phyloP scores from a whole-genome alignment of 495 filamentous ascomycete species.

The Clohesyomyces aquaticus region DNA sequence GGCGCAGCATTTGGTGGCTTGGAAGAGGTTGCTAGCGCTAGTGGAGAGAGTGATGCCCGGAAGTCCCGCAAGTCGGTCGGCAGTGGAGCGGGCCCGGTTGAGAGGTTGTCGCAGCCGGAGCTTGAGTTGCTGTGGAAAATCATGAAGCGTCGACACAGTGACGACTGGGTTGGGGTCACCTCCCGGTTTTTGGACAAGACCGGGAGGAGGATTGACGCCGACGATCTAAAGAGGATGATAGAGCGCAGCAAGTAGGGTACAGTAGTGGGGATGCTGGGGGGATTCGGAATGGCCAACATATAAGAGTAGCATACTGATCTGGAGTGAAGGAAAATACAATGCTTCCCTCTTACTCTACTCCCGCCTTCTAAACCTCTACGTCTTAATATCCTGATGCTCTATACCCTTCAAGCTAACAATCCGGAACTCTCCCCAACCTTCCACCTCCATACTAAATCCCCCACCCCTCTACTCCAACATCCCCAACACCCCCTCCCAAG shows the following conservation, averaged over 20 bases:
- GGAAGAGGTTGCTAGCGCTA: neutral
- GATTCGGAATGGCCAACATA: neutral
- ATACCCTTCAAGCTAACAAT: neutral
- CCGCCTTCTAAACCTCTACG: too few species aligned
- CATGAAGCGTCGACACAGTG: constrained; percentile 40
- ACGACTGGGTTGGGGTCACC: constrained; percentile 38
- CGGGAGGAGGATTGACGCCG: constrained; percentile 40
- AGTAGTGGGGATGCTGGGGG: too few species aligned
- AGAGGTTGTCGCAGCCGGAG: constrained; percentile 27
- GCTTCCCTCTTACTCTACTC: too few species aligned
- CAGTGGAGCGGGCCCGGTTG: constrained; percentile 20
- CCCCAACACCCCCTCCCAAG: constrained; percentile 49
- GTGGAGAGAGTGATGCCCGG: too few species aligned
- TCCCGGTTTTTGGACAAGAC: constrained; percentile 43
- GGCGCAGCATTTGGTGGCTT: neutral
- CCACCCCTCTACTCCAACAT: constrained; percentile 20
- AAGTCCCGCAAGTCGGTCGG: neutral
- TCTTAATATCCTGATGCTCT: too few species aligned
- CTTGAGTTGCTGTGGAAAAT: constrained; percentile 40
- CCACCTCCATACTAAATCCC: neutral
- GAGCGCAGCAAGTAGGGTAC: neutral
- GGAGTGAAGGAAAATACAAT: too few species aligned
- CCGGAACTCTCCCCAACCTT: neutral
- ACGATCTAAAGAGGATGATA: constrained; percentile 44
- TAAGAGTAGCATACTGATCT: neutral